Percentiles rank a stretch among this genome's conserved stretches.
Conservation (phyloP, 192 early-diverging fungal genomes). For the Phlyctochytrium bullatum region DNA sequence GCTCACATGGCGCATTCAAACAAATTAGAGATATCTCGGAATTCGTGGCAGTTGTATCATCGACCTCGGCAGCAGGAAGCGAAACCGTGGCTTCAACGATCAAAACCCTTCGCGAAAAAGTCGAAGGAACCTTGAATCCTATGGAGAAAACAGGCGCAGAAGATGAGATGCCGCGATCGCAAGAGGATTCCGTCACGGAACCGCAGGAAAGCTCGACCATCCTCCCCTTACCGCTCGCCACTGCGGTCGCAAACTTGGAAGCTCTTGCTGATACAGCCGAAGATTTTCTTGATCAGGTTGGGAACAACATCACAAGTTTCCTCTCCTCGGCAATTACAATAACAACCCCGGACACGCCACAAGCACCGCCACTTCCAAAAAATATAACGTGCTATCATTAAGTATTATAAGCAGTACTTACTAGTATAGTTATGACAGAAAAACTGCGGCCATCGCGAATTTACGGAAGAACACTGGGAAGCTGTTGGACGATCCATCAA, state of each 20-base stretch:
- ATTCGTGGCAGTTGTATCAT: conserved; percentile 36
- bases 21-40: conserved; percentile 38
- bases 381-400: conserved; percentile 28
- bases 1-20: too few relatives aligned
- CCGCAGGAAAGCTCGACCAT: not conserved
- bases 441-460: conserved; percentile 26
- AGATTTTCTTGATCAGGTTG: conserved; percentile 32
- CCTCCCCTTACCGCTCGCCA: conserved; percentile 3
- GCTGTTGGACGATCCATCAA: conserved; percentile 25
- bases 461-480: conserved; percentile 25
- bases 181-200: not conserved
- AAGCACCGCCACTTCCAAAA: not conserved
- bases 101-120: not conserved
- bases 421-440: conserved; percentile 32
- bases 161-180: not conserved
- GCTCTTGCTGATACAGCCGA: conserved; percentile 32
- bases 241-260: conserved; percentile 26
- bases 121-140: too few relatives aligned
- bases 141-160: not conserved
- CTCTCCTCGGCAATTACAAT: conserved; percentile 25
- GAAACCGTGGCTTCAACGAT: conserved; percentile 8
- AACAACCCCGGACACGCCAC: conserved; percentile 8
- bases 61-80: not conserved
- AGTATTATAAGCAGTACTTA: not conserved
- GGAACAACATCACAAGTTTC: conserved; percentile 25